phyloP scores from a whole-genome alignment of 2,329 filamentous ascomycete genomes.

The Penicillium sp. region DNA sequence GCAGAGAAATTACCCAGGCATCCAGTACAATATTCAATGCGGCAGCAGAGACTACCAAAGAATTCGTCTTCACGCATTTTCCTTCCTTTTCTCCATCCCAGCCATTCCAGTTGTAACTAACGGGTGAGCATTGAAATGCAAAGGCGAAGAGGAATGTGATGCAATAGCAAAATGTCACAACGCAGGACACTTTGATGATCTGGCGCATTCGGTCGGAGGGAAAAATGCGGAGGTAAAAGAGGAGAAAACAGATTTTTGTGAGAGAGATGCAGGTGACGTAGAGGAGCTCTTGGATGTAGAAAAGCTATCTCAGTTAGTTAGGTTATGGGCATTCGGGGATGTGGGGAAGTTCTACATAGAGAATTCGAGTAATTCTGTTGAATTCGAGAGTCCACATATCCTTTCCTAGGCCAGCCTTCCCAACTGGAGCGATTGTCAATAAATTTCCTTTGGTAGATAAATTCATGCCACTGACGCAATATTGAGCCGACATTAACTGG shows the following conservation, averaged over 20 bases:
- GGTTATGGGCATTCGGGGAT: not conserved
- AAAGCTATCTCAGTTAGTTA: not conserved
- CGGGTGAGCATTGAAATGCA: slow-evolving; percentile 9
- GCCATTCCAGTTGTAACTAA: slow-evolving; percentile 7
- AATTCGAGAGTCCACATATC: slow-evolving; percentile 13
- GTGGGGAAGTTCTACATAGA: not conserved
- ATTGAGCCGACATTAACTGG: not conserved
- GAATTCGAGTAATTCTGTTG: slow-evolving; percentile 2
- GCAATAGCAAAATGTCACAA: slow-evolving; percentile 12
- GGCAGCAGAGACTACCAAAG: slow-evolving; percentile 5
- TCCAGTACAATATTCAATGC: slow-evolving; percentile 9
- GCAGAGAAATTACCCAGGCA: slow-evolving; percentile 16
- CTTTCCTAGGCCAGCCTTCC: slow-evolving; percentile 7
- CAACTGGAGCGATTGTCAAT: slow-evolving; percentile 2
- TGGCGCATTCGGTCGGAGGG: slow-evolving; percentile 11
- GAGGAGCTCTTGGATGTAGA: slow-evolving; percentile 12
- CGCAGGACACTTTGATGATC: slow-evolving; percentile 11
- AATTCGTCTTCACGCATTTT: not conserved
- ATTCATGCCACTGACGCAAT: not conserved
- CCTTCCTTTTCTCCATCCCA: slow-evolving; percentile 8
- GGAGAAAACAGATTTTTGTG: slow-evolving; percentile 9
- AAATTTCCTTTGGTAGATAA: not conserved
- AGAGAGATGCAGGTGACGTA: slow-evolving; percentile 9
- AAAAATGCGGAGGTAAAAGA: slow-evolving; percentile 21
- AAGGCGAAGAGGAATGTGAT: slow-evolving; percentile 10